Evolutionary conservation across 495 filamentous ascomycete species (phyloP), one percentile per base, ranked within the genome.

Genomic region (Neurospora sp.): DNA sequence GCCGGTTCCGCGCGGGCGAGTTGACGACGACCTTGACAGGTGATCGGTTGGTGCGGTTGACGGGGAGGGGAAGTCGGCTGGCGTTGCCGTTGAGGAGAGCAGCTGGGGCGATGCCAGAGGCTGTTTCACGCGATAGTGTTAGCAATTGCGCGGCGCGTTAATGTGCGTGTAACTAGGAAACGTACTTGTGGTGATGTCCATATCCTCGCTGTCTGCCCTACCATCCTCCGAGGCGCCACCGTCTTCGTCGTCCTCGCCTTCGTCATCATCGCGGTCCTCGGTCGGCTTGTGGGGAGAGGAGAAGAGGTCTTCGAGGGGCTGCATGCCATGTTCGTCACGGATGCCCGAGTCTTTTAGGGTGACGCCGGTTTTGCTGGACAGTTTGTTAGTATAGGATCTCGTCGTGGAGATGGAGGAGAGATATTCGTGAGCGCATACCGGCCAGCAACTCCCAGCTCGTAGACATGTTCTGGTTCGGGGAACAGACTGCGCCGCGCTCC

Each of bases 251-350:
- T 61, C 70, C 10, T 77, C 74, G 7, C 70, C 71, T 5, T 73
- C 68, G n/a, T 73, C 40, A 6, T 70, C 74, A 3, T 73, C 68
- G 37, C 69, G 44, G 47, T 76, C 71, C 5, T 42, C 65, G 20
- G 27, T 45, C 2, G 75, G 70, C 69, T 79, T 80, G 47, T 71
- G 89, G 39, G 95, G 94, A 12, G 95, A 97, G 4, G 94, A 97
- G 81, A 97, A 98, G 75, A 97, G 88, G 69, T 86, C 87, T 35
- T 93, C 91, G 70, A 97, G 86, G 41, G 90, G 89, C 80, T 98
- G 94, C 82, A 99, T 87, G 80, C 96, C 96, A 86, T 97, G 84
- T 78, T 94, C 96, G 82, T 98, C 94, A 82, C 93, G 90, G 70
- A 91, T 82, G 47, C 93, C 93, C 71, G 86, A 88, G 81, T 98